Conservation (phyloP, 306 rosid genomes). For the Inga laurina region DNA sequence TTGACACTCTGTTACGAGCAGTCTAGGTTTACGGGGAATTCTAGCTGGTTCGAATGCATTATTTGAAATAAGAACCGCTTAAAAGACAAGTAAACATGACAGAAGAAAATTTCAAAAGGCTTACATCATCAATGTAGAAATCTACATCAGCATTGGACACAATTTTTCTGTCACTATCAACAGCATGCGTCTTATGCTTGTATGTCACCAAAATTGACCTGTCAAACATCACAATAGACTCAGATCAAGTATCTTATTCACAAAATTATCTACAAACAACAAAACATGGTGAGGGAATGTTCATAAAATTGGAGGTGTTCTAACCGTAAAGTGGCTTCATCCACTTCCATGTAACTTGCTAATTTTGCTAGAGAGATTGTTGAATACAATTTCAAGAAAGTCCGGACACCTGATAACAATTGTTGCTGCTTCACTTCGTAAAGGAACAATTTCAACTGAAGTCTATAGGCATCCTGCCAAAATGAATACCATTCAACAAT, state of each 20-base stretch:
- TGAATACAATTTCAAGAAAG: conserved; percentile 89
- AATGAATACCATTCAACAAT: conserved; percentile 17
- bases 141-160: conserved; percentile 86
- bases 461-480: conserved; percentile 93
- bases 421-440: conserved; percentile 99
- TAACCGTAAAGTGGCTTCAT: conserved; percentile 91
- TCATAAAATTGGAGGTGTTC: conserved; percentile 9
- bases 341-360: conserved; percentile 96
- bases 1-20: not conserved
- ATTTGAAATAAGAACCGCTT: conserved; percentile 9
- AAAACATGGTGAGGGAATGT: conserved; percentile 13
- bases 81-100: not conserved
- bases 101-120: conserved; percentile 30
- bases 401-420: conserved; percentile 79
- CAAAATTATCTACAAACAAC: conserved; percentile 14
- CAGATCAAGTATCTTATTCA: not conserved
- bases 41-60: not conserved
- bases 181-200: conserved; percentile 96
- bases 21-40: not conserved
- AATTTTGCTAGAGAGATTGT: conserved; percentile 80
- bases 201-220: conserved; percentile 92
- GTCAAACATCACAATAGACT: conserved; percentile 33
- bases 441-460: conserved; percentile 88
- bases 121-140: conserved; percentile 87
- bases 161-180: conserved; percentile 72